phyloP scores from a whole-genome alignment of 106 monocot species.

The Gastrodia elata region DNA sequence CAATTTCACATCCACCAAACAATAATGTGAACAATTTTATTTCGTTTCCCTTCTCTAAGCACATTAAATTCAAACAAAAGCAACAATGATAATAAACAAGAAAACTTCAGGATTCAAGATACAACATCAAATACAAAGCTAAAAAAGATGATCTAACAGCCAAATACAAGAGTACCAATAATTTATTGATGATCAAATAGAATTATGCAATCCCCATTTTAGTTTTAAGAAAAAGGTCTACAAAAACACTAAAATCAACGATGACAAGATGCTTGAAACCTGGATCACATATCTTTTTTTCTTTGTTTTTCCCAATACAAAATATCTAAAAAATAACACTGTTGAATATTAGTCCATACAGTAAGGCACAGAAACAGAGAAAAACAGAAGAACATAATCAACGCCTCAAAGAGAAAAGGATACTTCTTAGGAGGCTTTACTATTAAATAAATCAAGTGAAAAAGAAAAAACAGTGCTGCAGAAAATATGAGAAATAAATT shows the following conservation, averaged over 20 bases:
- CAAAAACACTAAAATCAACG: not conserved
- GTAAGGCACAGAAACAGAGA: slow-evolving; percentile 72
- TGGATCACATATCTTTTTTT: slow-evolving; percentile 60
- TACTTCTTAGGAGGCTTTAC: slow-evolving; percentile 62
- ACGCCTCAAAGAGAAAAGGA: slow-evolving; percentile 91
- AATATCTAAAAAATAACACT: slow-evolving; percentile 31
- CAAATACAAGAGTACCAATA: no score
- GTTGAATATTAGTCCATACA: slow-evolving; percentile 64
- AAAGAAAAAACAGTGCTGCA: slow-evolving; percentile 26
- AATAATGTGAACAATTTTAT: no score
- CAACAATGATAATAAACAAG: no score
- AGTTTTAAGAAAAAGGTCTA: not conserved
- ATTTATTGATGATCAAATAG: not conserved
- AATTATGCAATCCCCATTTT: not conserved
- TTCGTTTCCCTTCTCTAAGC: no score
- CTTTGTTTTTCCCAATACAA: slow-evolving; percentile 11
- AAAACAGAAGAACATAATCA: slow-evolving; percentile 84
- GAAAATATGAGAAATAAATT: slow-evolving; percentile 22
- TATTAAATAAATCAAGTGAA: slow-evolving; percentile 47
- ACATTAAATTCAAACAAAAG: no score
- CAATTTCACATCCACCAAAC: no score
- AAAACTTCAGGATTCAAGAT: no score
- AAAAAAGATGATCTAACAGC: no score
- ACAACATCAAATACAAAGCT: no score
- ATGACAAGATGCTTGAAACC: not conserved